Evolutionary conservation across 176 grass and related monocot species (phyloP).

Genomic region (Triticum urartu): DNA sequence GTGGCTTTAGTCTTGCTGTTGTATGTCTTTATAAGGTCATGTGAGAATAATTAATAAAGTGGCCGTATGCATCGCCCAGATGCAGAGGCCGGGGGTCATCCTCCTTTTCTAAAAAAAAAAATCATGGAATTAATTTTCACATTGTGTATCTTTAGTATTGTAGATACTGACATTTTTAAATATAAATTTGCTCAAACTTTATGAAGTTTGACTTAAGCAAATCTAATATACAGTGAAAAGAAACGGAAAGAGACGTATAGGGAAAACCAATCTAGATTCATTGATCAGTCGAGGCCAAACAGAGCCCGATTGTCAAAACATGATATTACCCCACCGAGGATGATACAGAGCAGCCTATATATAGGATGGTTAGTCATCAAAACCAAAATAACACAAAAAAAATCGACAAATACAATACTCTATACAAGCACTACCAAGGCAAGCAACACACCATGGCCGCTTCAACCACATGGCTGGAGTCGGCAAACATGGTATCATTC

Average conservation of each 20-base stretch:
- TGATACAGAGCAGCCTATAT: slow-evolving; percentile 36
- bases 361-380: slow-evolving; percentile 49
- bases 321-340: slow-evolving; percentile 19
- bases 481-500: slow-evolving; percentile 29
- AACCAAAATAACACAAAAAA: not conserved
- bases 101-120: too few relatives aligned
- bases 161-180: too few relatives aligned
- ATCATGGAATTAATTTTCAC: too few relatives aligned
- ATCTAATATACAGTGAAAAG: too few relatives aligned
- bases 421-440: slow-evolving; percentile 36
- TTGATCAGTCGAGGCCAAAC: slow-evolving; percentile 39
- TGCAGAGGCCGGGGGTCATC: too few relatives aligned
- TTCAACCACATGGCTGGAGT: not conserved
- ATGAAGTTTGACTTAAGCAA: too few relatives aligned
- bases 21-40: too few relatives aligned
- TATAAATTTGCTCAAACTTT: too few relatives aligned
- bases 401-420: slow-evolving; percentile 36
- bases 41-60: too few relatives aligned
- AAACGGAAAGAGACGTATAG: not conserved
- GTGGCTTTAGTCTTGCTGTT: too few relatives aligned
- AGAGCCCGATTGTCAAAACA: slow-evolving; percentile 23
- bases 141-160: too few relatives aligned
- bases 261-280: slow-evolving; percentile 16
- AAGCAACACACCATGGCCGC: slow-evolving; percentile 26
- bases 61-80: too few relatives aligned